Percentiles rank a stretch among this genome's conserved stretches.
phyloP scores from a whole-genome alignment of 768 basidiomycete species.

The Termitomyces sp. region DNA sequence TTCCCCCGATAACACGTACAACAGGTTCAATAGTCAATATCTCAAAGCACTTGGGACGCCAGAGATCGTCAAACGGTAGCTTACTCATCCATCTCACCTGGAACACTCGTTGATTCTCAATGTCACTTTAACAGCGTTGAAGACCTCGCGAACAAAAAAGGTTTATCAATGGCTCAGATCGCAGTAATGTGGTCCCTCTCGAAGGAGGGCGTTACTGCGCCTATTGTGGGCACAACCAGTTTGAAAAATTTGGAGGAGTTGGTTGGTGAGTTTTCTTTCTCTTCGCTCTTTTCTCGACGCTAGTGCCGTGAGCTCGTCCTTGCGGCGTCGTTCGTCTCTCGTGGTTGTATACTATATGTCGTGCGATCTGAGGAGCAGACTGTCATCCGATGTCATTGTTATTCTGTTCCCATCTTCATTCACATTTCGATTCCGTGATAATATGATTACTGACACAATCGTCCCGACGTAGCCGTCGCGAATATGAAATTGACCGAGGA shows the following conservation, averaged over 20 bases:
- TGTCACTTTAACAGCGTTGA: constrained; percentile 35
- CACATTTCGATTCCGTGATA: neutral
- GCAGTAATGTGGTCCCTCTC: constrained; percentile 47
- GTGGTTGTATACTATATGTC: neutral
- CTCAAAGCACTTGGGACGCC: constrained; percentile 18
- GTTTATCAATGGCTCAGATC: constrained; percentile 52
- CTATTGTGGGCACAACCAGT: constrained; percentile 53
- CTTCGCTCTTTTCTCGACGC: neutral
- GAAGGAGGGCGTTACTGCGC: constrained; percentile 46
- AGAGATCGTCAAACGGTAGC: constrained; percentile 33
- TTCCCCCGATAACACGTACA: neutral
- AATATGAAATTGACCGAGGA: constrained; percentile 46
- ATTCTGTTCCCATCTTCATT: no score
- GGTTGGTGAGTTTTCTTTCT: constrained; percentile 27
- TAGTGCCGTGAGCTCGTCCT: neutral
- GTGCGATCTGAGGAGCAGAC: neutral
- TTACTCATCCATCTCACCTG: neutral
- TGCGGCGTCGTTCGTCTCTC: neutral
- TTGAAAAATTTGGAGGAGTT: constrained; percentile 47
- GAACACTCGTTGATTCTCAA: neutral
- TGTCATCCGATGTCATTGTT: neutral
- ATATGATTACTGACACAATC: neutral
- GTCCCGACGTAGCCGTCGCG: constrained; percentile 27
- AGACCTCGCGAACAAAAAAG: constrained; percentile 45
- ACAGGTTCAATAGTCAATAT: constrained; percentile 20